Base-by-base conservation (phyloP, 768 basidiomycete species). In the Rhizopogon roseolus region DNA sequence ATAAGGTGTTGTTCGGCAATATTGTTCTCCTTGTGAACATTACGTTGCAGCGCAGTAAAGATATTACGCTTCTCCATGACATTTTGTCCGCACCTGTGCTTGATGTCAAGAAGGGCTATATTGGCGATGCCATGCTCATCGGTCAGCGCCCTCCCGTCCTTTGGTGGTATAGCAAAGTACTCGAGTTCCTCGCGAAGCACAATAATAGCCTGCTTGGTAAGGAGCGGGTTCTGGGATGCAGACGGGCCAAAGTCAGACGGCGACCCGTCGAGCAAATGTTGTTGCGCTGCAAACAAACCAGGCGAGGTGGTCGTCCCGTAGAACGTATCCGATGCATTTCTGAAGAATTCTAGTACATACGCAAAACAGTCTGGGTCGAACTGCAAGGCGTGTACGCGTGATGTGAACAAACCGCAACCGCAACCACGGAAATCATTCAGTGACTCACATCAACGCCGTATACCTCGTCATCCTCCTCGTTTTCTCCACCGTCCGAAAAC, bases 1-100 rank as follows among this genome's bases (percentile, higher is more conserved):
- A 99, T 99, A 62, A 99, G 76, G 74, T 99, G 97, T 73, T 98
- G 96, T 72, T 99, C 97, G 16, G 97, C 97, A 51, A 97, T 79
- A 69, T 99, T 98, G 67, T 98, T 98, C 75, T 98, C 96, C 77
- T 96, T 96, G 73, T 96, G 96, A 58, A 98, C 96, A 71, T 99
- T 99, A 63, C 97, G 81, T 77, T 99, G 96, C 53, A 99, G 76
- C 39, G 97, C 97, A 3, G 96, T 96, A 69, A 99, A 99, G 64
- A 99, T 97, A 70, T 87, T 91, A 65, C 81, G 81, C 71, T 92
- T 90, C 54, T 89, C 88, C 69, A 96, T 87, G 57, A 99, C 78
- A 63, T 86, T 89, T 58, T 85, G 80, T 19, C 97, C 97, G 59
- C 92, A 95, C 60, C 84, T 78, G 60, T 85, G 79, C 72, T 98